phyloP scores from a whole-genome alignment of 2,329 filamentous ascomycete genomes.

The Coniochaeta sp. region DNA sequence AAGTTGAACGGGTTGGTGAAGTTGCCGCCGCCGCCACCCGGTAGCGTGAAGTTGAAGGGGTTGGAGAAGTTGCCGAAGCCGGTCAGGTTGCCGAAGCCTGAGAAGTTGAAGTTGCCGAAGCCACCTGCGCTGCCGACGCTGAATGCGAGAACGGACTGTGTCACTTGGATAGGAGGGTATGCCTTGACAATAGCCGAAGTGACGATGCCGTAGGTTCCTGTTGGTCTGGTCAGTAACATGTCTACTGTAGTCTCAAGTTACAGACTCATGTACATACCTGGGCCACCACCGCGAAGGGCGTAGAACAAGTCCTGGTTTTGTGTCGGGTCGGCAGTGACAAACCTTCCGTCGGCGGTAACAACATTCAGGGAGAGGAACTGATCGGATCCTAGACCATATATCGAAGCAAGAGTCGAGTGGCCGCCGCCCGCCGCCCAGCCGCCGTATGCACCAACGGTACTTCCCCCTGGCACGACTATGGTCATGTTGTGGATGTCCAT shows the following conservation, averaged over 20 bases:
- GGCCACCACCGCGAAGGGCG: slow-evolving; percentile 29
- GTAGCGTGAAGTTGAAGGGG: slow-evolving; percentile 4
- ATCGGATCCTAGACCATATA: slow-evolving; percentile 42
- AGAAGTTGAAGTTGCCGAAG: not conserved
- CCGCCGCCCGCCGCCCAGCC: slow-evolving; percentile 46
- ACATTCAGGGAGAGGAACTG: slow-evolving; percentile 40
- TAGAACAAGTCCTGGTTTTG: slow-evolving; percentile 31
- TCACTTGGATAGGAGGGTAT: slow-evolving; percentile 5
- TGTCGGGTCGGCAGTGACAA: slow-evolving; percentile 33
- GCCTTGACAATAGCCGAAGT: slow-evolving; percentile 17
- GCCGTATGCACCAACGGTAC: slow-evolving; percentile 33
- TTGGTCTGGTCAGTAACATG: not conserved
- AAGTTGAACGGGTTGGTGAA: slow-evolving; percentile 9
- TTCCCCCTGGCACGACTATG: slow-evolving; percentile 19
- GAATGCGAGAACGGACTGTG: not conserved
- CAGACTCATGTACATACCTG: slow-evolving; percentile 13
- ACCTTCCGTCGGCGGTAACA: slow-evolving; percentile 36
- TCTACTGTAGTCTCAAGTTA: not conserved
- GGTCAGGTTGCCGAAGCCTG: not conserved
- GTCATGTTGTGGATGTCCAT: slow-evolving; percentile 21
- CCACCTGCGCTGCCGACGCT: not conserved
- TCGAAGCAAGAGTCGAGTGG: slow-evolving; percentile 36
- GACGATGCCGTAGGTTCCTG: slow-evolving; percentile 17
- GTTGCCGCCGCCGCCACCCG: slow-evolving; percentile 2
- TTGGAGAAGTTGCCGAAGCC: not conserved